Evolutionary conservation across 352 stramenopile species (phyloP), one percentile per base, ranked within the genome.

Genomic region (Globisporangium recalcitrans): DNA sequence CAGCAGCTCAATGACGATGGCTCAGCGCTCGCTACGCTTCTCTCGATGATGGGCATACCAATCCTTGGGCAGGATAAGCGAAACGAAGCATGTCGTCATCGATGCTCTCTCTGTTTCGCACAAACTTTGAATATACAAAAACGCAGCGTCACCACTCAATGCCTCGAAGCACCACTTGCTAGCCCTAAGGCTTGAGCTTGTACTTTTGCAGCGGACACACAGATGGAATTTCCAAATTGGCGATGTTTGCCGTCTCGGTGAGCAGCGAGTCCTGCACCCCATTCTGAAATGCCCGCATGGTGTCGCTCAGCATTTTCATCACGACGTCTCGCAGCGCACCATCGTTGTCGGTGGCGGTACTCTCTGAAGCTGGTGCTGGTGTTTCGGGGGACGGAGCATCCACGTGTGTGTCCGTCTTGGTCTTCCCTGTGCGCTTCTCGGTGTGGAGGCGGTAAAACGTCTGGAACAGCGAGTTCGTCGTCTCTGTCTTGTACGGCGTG

Each of bases 381-480:
- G 36, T 44, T 44, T 44, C 36, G 36, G 14, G 2, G 5, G 36
- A 44, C 3, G 36, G 5, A 19, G 36, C 4, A 21, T 22, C 16
- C 16, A 7, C 16, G 8, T 16, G 21, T 46, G 29, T 10, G 24
- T 26, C n/a, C 13, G 36, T 3, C 8, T 29, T 6, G 22, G 13
- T n/a, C 10, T 47, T 31, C 24, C 31, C 4, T 29, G 3, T 19
- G 13, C 52, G 52, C 52, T 59, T 59, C 52, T 59, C 52, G 21
- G 31, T 59, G 52, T 59, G 44, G 21, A 62, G 57, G 29, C 46
- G 57, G 46, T 62, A 62, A 11, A 62, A 62, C 21, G 32, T 52
- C 22, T 62, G 57, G 21, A 62, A 48, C 8, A 62, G 27, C 29
- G 42, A 55, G 13, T 36, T 53, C 11, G 27, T 19, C 1, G 21